Evolutionary conservation across 495 filamentous ascomycete species (phyloP), one percentile per base, ranked within the genome.

Genomic region (Annulohypoxylon nitens): DNA sequence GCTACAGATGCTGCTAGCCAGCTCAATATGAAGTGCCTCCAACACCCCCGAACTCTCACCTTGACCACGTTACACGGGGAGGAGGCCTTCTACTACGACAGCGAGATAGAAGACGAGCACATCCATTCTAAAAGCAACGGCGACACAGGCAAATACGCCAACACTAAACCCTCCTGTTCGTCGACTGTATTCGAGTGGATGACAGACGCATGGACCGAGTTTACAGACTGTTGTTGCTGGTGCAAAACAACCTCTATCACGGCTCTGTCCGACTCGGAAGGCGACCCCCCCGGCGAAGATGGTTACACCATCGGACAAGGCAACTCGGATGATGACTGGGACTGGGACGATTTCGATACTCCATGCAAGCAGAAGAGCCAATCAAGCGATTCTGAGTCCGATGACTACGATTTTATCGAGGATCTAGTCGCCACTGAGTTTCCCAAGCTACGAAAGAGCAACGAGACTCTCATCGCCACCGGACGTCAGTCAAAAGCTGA

Each of bases 281-380:
- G 55, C 3, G 26, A 36, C 34, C 11, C 5, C 4, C 9, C 25
- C 34, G 37, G 20, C 45, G 60, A 23, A n/a, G 12, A 47, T 10
- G 14, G 51, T 16, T 6, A 18, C 4, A 23, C 12, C 12, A 41
- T 23, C 33, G 54, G 53, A 16, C 16, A 20, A 41, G 41, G 39
- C 4, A 6, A 25, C 9, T 20, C 33, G 0, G 57, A 66, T 5
- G 51, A 54, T 12, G 61, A 71, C 26, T 71, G 55, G 10, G 75
- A 67, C 14, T 77, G 73, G 73, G 75, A 77, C 26, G 69, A 67
- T 33, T 2, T 69, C 2, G 71, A 62, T 10, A 41, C 69, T 6
- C 71, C 66, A 25, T 61, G 16, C 2, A 20, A n/a, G 5, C 39
- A 11, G 11, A 20, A 25, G n/a, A 62, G 16, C 14, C 37, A 14